Evolutionary conservation across 2,329 filamentous ascomycete species (phyloP).

Genomic region (Pezicula neosporulosa): DNA sequence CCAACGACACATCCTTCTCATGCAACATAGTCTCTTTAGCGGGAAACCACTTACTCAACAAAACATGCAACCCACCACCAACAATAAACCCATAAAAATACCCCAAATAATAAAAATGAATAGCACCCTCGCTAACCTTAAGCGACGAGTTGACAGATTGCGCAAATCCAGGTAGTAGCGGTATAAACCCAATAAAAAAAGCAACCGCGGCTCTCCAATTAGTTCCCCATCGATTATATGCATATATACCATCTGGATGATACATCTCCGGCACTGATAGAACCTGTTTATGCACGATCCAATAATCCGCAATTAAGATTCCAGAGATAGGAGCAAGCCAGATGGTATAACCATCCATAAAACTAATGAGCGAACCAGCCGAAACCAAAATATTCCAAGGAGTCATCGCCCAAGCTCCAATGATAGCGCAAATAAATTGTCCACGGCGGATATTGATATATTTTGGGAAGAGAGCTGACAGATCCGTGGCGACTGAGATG

Average conservation of each 20-base stretch:
- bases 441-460: conserved; percentile 45
- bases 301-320: conserved; percentile 31
- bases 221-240: conserved; percentile 6
- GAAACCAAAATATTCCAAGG: conserved; percentile 40
- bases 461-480: conserved; percentile 43
- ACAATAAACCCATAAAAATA: conserved; percentile 9
- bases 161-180: conserved; percentile 13
- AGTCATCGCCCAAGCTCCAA: conserved; percentile 37
- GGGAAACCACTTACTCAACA: conserved; percentile 7
- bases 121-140: conserved; percentile 2
- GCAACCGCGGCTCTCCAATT: conserved; percentile 1
- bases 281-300: conserved; percentile 23
- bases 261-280: conserved; percentile 28
- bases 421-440: conserved; percentile 34
- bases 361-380: neutral
- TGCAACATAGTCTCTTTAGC: conserved; percentile 9
- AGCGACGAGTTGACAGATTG: conserved; percentile 6
- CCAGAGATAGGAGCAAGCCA: conserved; percentile 35
- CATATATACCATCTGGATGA: conserved; percentile 10
- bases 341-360: conserved; percentile 3
- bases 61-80: conserved; percentile 7
- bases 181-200: conserved; percentile 21
- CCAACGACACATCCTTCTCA: neutral
- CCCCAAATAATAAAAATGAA: conserved; percentile 7
- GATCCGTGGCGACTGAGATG: conserved; percentile 22